These are phyloP conservation scores for Rhodotorula mucilaginosa DNA, from an alignment of 1,284 basidiomycete species.

Conservation along the genomic window DNA sequence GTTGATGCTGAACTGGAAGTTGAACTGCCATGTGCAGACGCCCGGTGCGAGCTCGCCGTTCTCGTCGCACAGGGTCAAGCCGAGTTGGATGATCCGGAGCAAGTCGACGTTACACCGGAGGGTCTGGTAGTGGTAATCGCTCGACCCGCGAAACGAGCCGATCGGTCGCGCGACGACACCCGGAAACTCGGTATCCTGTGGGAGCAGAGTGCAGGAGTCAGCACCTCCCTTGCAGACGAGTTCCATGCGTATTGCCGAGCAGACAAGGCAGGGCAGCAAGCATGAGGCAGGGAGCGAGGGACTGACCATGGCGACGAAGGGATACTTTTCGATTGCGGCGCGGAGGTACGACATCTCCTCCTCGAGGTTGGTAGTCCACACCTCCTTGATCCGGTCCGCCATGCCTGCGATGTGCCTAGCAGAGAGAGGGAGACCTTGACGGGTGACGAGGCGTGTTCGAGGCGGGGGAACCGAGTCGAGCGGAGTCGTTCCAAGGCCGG, in stretches of 20 bases:
- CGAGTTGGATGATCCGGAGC: constrained; percentile 95
- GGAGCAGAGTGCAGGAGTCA: constrained; percentile 28
- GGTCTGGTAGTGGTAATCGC: constrained; percentile 99
- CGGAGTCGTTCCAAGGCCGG: too few relatives aligned
- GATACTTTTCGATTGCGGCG: constrained; percentile 81
- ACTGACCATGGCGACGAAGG: constrained; percentile 90
- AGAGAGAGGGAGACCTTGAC: too few relatives aligned
- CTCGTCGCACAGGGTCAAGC: constrained; percentile 90
- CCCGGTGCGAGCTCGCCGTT: constrained; percentile 79
- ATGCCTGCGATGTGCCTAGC: neutral
- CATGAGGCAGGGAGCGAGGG: constrained; percentile 13
- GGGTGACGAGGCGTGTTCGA: neutral
- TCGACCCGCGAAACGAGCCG: constrained; percentile 91
- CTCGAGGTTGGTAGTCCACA: constrained; percentile 93
- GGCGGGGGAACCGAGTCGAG: neutral
- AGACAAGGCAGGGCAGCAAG: neutral
- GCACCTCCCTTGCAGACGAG: neutral
- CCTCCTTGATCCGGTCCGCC: constrained; percentile 57
- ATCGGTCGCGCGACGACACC: constrained; percentile 97
- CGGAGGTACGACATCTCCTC: constrained; percentile 85
- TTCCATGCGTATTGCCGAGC: too few relatives aligned
- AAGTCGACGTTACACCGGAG: constrained; percentile 99
- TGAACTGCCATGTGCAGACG: constrained; percentile 97
- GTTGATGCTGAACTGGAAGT: constrained; percentile 87
- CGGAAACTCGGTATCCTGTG: constrained; percentile 95